Evolutionary conservation across 2,329 filamentous ascomycete genomes (phyloP).

Genomic region (Fusarium sp.): DNA sequence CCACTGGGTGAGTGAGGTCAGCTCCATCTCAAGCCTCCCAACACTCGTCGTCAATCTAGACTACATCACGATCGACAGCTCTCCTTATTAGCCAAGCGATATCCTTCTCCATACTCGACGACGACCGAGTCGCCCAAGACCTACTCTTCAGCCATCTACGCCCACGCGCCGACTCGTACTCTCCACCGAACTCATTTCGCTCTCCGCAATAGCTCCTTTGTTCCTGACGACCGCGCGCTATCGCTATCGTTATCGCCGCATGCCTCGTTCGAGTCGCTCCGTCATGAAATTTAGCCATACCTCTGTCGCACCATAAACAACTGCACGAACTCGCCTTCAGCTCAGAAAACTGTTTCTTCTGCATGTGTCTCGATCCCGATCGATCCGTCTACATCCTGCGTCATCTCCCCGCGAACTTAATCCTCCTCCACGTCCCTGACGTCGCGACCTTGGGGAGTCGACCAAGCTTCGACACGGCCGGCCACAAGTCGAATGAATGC

Average conservation of each 20-base stretch:
- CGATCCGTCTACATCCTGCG: constrained; percentile 24
- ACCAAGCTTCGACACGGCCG: constrained; percentile 41
- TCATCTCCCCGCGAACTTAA: constrained; percentile 17
- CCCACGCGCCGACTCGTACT: constrained; percentile 17
- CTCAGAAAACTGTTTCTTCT: constrained; percentile 17
- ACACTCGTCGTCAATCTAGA: constrained; percentile 37
- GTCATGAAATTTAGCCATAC: constrained; percentile 31
- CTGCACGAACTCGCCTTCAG: constrained; percentile 11
- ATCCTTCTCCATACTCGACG: constrained; percentile 14
- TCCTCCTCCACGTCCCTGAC: constrained; percentile 21
- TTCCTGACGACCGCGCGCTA: constrained; percentile 20
- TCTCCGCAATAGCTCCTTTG: constrained; percentile 18
- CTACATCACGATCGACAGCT: constrained; percentile 41
- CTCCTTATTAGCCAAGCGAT: constrained; percentile 32
- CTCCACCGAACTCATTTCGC: not conserved
- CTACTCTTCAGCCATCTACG: constrained; percentile 8
- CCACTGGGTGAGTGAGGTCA: constrained; percentile 29
- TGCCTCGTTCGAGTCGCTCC: constrained; percentile 26
- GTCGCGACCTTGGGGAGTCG: constrained; percentile 42
- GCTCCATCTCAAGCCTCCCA: constrained; percentile 36
- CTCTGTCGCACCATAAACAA: constrained; percentile 25
- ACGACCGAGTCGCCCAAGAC: constrained; percentile 14
- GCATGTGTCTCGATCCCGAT: constrained; percentile 39
- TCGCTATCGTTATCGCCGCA: constrained; percentile 38
- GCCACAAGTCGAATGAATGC: constrained; percentile 70